These are phyloP conservation scores for Chloranthus sessilifolius DNA, from an alignment of 164 flowering plant genomes.

Conservation along the genomic window DNA sequence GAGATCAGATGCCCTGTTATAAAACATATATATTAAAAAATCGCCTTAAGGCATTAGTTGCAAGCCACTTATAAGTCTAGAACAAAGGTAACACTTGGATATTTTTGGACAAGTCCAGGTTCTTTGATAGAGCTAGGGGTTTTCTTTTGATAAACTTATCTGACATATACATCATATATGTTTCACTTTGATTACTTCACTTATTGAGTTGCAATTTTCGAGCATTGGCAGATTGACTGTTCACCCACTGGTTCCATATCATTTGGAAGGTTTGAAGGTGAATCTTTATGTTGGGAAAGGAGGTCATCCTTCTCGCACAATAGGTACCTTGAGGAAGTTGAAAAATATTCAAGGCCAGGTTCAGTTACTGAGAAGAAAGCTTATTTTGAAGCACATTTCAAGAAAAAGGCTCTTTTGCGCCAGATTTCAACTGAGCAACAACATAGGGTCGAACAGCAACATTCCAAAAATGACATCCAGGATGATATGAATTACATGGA, in stretches of 20 bases:
- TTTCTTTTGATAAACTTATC: too few species aligned
- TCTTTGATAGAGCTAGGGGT: too few species aligned
- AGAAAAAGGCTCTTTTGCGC: conserved; percentile 49
- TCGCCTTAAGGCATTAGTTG: too few species aligned
- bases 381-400: conserved; percentile 85
- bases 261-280: conserved; percentile 80
- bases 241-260: conserved; percentile 78
- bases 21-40: too few species aligned
- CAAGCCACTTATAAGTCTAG: too few species aligned
- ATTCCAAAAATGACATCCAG: conserved; percentile 22
- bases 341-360: conserved; percentile 72
- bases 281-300: conserved; percentile 71
- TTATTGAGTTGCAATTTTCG: too few species aligned
- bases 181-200: too few species aligned
- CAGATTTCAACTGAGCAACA: conserved; percentile 36
- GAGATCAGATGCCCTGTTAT: too few species aligned
- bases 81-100: too few species aligned
- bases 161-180: too few species aligned
- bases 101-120: too few species aligned
- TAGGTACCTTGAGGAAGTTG: conserved; percentile 79
- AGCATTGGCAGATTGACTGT: conserved; percentile 41
- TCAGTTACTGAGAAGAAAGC: conserved; percentile 82
- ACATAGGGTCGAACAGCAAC: conserved; percentile 24
- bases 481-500: conserved; percentile 24
- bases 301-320: conserved; percentile 82